A percentile compares a stretch with the other conserved stretches of the same genome.
These are phyloP conservation scores for Flaveria sonorensis DNA, from an alignment of 129 eudicot species.

Conservation along the genomic window DNA sequence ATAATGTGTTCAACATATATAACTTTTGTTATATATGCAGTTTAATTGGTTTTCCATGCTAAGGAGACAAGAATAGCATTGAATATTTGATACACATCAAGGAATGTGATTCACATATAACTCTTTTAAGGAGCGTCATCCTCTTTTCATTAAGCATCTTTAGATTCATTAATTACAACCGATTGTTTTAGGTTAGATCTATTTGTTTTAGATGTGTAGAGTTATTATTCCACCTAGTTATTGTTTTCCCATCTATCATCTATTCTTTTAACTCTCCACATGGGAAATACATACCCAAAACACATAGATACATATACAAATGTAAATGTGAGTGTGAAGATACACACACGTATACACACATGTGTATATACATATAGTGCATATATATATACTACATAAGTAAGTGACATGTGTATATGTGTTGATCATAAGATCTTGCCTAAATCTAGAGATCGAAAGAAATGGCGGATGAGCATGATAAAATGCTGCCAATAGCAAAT, in stretches of 20 bases:
- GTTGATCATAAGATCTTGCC: constrained; percentile 1
- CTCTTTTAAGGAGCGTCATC: background rate
- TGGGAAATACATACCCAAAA: background rate
- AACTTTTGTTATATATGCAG: background rate
- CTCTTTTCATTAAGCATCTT: constrained; percentile 20
- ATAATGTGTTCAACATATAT: background rate
- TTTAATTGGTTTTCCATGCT: background rate
- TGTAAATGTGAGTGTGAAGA: background rate
- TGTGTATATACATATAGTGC: background rate
- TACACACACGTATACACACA: background rate
- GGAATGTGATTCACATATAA: constrained; percentile 23
- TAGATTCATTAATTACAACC: constrained; percentile 8
- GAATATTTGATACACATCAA: background rate
- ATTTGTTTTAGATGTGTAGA: background rate
- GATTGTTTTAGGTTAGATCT: background rate
- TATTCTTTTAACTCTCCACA: background rate
- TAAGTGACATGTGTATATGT: constrained; percentile 14
- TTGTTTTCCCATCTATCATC: background rate
- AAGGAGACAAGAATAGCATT: constrained; percentile 22
- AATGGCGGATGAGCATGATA: constrained; percentile 55
- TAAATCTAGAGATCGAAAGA: background rate
- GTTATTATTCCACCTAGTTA: constrained; percentile 21
- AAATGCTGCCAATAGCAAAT: constrained; percentile 66
- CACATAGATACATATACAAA: background rate
- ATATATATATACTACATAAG: constrained; percentile 3